phyloP scores from a whole-genome alignment of 805 yeast species.

The Sugiyamaella smithiae region DNA sequence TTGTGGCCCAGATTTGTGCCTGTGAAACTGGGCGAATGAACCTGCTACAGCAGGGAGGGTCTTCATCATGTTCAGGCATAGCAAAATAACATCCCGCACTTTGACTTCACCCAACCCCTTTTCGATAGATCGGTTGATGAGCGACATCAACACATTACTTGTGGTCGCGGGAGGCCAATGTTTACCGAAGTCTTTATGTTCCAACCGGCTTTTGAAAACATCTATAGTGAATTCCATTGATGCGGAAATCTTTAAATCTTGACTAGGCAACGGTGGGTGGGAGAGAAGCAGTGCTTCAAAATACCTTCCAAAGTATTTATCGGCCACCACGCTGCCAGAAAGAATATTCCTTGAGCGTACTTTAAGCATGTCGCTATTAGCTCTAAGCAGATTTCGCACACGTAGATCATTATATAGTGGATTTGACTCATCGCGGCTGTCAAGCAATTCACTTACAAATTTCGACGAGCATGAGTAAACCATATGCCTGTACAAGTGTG shows the following conservation, averaged over 20 bases:
- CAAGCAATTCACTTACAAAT: constrained; percentile 1
- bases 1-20: no score
- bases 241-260: not conserved
- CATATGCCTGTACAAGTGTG: not conserved
- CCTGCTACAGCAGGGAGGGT: no score
- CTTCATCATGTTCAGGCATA: not conserved
- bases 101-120: not conserved
- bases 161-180: not conserved
- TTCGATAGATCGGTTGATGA: not conserved
- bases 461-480: not conserved
- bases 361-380: not conserved
- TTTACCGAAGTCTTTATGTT: not conserved
- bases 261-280: not conserved
- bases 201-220: not conserved
- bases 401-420: not conserved
- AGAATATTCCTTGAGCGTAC: no score
- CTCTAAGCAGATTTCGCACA: not conserved
- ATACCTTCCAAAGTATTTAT: no score
- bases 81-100: not conserved
- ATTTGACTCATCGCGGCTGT: not conserved
- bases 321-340: no score
- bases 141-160: not conserved
- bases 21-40: no score
- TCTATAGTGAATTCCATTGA: not conserved
- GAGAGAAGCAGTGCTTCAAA: not conserved